Evolutionary conservation across 371 early-diverging fungal species (phyloP).

Genomic region (Mucor irregularis): DNA sequence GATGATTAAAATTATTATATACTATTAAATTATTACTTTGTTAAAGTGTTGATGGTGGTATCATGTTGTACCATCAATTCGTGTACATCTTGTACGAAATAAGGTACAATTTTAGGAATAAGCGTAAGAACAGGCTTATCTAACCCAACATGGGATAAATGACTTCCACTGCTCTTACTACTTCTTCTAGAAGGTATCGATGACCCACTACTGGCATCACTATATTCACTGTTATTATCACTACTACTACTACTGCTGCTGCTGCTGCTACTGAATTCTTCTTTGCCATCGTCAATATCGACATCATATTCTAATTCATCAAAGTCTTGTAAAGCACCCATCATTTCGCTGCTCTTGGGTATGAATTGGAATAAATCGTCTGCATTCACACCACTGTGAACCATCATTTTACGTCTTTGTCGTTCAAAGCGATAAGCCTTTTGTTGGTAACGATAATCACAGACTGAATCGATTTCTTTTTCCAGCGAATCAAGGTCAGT

Average conservation of each 20-base stretch:
- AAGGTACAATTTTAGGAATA: conserved; percentile 12
- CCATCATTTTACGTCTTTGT: conserved; percentile 13
- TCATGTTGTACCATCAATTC: too few relatives aligned
- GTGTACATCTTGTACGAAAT: conserved; percentile 7
- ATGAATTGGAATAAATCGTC: conserved; percentile 24
- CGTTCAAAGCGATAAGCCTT: conserved; percentile 29
- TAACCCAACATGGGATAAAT: conserved; percentile 7
- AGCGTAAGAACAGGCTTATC: conserved; percentile 1
- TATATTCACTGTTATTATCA: neutral
- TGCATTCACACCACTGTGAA: conserved; percentile 23
- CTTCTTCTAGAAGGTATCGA: neutral
- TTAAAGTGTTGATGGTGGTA: too few relatives aligned
- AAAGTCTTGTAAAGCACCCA: conserved; percentile 31
- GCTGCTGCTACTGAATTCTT: neutral
- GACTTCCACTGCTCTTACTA: conserved; percentile 3
- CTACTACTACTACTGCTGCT: neutral
- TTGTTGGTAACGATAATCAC: conserved; percentile 41
- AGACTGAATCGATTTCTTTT: conserved; percentile 38
- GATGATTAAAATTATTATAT: neutral
- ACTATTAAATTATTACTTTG: neutral
- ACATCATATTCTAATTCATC: conserved; percentile 29
- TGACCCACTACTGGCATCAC: neutral
- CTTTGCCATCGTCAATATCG: neutral
- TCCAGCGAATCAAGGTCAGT: conserved; percentile 11
- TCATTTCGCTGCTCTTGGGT: conserved; percentile 22